Conservation (phyloP, 495 filamentous ascomycete genomes). For the Penicillium ochrochloron region DNA sequence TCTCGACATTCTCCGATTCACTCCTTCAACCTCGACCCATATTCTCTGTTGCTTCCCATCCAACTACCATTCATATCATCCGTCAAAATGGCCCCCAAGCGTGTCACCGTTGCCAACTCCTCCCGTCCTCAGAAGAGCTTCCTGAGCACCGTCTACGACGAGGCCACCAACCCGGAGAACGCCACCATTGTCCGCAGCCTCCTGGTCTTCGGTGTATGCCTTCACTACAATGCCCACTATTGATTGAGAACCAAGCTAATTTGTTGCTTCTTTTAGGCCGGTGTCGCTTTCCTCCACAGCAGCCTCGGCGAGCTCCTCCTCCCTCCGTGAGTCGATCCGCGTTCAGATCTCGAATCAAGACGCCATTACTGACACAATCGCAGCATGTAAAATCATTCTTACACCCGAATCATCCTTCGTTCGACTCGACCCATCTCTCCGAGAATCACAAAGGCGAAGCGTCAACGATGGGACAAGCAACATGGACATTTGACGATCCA, state of each 20-base stretch:
- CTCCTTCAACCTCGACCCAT: constrained; percentile 16
- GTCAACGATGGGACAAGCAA: constrained; percentile 23
- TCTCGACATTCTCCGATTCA: constrained; percentile 38
- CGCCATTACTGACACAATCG: constrained; percentile 8
- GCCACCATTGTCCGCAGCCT: constrained; percentile 73
- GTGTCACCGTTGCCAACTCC: constrained; percentile 41
- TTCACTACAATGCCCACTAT: not conserved
- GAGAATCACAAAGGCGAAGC: constrained; percentile 28
- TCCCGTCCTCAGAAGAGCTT: constrained; percentile 53
- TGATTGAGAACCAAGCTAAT: constrained; percentile 24
- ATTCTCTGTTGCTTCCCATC: constrained; percentile 10
- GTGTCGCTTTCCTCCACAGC: constrained; percentile 74
- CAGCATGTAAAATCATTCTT: constrained; percentile 34
- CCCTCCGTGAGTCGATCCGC: constrained; percentile 63
- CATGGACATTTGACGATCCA: constrained; percentile 23
- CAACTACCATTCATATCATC: constrained; percentile 16
- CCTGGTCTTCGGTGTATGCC: constrained; percentile 72
- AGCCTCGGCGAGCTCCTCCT: constrained; percentile 75
- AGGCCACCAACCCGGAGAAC: constrained; percentile 74
- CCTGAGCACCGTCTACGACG: constrained; percentile 58
- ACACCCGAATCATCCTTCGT: constrained; percentile 12
- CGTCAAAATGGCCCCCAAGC: constrained; percentile 48
- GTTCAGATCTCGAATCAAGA: not conserved
- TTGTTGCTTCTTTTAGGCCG: constrained; percentile 51
- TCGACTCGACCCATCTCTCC: constrained; percentile 22